Conservation (phyloP, 148 eudicot species). For the Persicaria tinctoria region DNA sequence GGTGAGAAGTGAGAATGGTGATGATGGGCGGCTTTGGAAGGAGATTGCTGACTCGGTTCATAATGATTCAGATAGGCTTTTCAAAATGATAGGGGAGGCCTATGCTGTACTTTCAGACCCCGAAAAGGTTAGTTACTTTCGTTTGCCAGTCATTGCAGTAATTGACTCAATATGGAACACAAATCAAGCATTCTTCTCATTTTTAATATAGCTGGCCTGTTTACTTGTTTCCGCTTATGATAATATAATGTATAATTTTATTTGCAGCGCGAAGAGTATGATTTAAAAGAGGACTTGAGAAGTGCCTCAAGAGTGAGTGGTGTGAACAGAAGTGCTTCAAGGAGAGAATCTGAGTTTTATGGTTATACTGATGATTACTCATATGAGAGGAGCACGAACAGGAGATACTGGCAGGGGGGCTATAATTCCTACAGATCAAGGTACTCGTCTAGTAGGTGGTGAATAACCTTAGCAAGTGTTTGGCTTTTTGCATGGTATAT, state of each 20-base stretch:
- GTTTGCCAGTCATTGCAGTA: background rate
- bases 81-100: constrained; percentile 89
- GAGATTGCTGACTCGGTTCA: constrained; percentile 65
- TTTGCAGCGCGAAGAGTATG: constrained; percentile 75
- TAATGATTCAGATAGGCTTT: constrained; percentile 73
- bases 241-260: background rate
- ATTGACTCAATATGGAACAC: background rate
- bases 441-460: constrained; percentile 33
- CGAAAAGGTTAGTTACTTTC: constrained; percentile 42
- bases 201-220: background rate
- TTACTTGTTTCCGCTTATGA: too few relatives aligned
- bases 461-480: background rate
- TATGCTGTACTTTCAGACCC: constrained; percentile 90
- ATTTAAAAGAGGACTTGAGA: constrained; percentile 64
- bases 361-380: constrained; percentile 32
- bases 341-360: constrained; percentile 36
- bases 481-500: background rate
- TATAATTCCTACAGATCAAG: constrained; percentile 30
- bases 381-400: constrained; percentile 38
- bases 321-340: constrained; percentile 26
- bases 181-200: background rate
- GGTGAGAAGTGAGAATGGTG: constrained; percentile 63
- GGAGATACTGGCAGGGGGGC: constrained; percentile 49
- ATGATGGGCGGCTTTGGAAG: constrained; percentile 68
- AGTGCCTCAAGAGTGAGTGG: constrained; percentile 35